Conservation (phyloP, 2,329 filamentous ascomycete genomes). For the Alternaria triticina region DNA sequence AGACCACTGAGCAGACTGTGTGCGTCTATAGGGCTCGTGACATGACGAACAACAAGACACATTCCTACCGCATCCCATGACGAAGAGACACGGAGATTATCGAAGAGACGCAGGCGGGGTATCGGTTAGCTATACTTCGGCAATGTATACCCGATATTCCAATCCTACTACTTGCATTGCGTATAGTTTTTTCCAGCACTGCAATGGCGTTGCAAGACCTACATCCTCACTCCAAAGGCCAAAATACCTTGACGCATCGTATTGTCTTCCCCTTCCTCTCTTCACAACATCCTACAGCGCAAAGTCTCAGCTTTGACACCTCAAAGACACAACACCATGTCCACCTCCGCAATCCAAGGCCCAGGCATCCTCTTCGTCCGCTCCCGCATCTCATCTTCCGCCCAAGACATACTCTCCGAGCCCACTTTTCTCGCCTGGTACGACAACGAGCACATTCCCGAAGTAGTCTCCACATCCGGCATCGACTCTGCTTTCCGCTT, state of each 20-base stretch:
- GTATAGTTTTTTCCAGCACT: not conserved
- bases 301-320: not conserved
- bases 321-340: not conserved
- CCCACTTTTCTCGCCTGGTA: conserved; percentile 48
- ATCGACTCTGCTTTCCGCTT: conserved; percentile 46
- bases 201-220: not conserved
- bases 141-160: conserved; percentile 2
- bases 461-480: conserved; percentile 44
- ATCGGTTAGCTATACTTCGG: not conserved
- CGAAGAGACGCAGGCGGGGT: not conserved
- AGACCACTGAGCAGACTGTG: no score
- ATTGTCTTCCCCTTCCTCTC: not conserved
- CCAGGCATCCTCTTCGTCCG: conserved; percentile 22
- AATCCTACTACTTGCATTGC: not conserved
- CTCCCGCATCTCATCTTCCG: conserved; percentile 20
- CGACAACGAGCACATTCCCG: conserved; percentile 50
- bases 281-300: no score
- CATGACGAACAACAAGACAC: no score
- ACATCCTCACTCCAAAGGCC: not conserved
- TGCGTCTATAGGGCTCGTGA: no score
- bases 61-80: no score
- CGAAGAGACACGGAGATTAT: no score
- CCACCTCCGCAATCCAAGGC: conserved; percentile 9
- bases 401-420: conserved; percentile 43
- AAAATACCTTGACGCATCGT: not conserved